Evolutionary conservation across 148 eudicot species (phyloP), one percentile per base, ranked within the genome.

Genomic region (Vaccinium vitisidaea): DNA sequence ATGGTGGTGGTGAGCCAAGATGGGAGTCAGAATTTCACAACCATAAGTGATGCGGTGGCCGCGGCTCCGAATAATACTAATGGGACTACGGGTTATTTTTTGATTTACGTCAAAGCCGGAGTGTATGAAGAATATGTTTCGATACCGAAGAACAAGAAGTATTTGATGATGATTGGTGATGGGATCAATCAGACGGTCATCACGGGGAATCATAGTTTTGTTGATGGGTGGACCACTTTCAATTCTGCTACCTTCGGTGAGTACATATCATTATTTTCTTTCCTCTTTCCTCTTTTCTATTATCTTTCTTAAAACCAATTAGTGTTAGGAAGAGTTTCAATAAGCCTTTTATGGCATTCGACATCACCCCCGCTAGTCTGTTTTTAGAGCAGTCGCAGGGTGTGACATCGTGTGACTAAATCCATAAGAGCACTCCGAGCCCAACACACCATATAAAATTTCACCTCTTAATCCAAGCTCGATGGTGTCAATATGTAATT

Each of bases 191-290:
- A 87, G 21, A 94, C 98, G 5, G 85, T 94, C 1, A 85, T 94
- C 39, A 85, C 96, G 18, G 91, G 96, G 14, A 90, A 87, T 54
- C 83, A 94, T 67, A 96, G 92, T 84, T 96, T 93, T 90, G 87
- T 92, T 93, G 93, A 94, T 77, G 98, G 98, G 3, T 93, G 95
- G 95, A 93, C 97, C 2, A 96, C 98, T 1, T 96, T 93, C 55
- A 88, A 96, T 19, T 94, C 94, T 21, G 93, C 98, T 25, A 96
- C 98, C 14, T 91, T 96, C 67, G 98, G 98, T 67, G 73, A 67
- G 73, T 67, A 25, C 15, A 67, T 3, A 25, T 10, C 8, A 5
- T 59, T 21, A 59, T 5, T 61, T 25, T 3, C 36, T 11, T 65
- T 12, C 23, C 30, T 7, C 19, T 55, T 18, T 58, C 63, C n/a